Conservation (phyloP, 176 grass and related monocot species). For the Poa pratensis region DNA sequence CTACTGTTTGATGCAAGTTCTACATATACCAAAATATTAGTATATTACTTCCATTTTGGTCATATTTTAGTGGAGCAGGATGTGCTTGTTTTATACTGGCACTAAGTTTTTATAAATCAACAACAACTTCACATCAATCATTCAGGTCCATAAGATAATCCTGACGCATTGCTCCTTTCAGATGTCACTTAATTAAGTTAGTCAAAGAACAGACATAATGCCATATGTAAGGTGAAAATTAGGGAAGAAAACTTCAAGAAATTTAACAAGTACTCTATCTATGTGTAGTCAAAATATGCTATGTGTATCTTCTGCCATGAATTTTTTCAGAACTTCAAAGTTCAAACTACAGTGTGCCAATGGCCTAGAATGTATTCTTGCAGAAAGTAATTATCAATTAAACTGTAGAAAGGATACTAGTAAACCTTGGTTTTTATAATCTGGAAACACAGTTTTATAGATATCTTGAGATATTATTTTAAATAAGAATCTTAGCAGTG, state of each 20-base stretch:
- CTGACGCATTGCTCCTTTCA: background rate
- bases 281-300: constrained; percentile 16
- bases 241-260: background rate
- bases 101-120: background rate
- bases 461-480: background rate
- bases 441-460: background rate
- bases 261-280: background rate
- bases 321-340: background rate
- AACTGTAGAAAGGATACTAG: background rate
- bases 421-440: background rate
- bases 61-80: too few species aligned
- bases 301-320: background rate
- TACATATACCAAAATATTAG: background rate
- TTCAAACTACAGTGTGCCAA: background rate
- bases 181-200: background rate
- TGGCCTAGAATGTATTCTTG: background rate
- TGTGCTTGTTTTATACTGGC: too few species aligned
- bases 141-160: background rate
- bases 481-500: background rate
- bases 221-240: background rate
- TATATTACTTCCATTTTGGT: too few species aligned
- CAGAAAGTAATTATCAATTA: background rate
- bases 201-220: background rate
- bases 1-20: constrained; percentile 12
- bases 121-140: background rate